These are phyloP conservation scores for Cyclotella choctawhatcheeana DNA, from an alignment of 108 stramenopile species.

Conservation along the genomic window DNA sequence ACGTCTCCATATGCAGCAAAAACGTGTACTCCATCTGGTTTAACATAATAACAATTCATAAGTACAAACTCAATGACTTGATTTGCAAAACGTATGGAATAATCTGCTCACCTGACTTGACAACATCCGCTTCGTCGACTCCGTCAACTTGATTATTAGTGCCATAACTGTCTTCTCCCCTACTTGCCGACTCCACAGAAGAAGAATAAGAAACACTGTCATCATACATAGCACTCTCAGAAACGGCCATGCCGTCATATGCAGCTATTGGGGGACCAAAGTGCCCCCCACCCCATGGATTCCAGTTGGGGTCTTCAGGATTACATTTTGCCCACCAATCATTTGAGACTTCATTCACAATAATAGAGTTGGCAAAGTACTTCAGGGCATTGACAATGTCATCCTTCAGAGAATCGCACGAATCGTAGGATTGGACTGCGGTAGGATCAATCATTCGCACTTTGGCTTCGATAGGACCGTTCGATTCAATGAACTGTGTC, in stretches of 20 bases:
- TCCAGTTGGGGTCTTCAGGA: constrained; percentile 29
- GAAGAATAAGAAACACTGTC: background rate
- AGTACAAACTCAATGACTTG: background rate
- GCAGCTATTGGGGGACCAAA: constrained; percentile 4
- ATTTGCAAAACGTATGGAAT: background rate
- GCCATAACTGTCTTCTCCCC: constrained; percentile 45
- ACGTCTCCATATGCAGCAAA: constrained; percentile 44
- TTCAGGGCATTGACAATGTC: constrained; percentile 52
- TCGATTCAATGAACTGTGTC: constrained; percentile 24
- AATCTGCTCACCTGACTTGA: constrained; percentile 38
- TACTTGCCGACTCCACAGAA: background rate
- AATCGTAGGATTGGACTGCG: constrained; percentile 36
- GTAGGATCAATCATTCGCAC: constrained; percentile 43
- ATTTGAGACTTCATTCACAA: constrained; percentile 18
- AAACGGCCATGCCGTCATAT: background rate
- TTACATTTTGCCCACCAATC: constrained; percentile 31
- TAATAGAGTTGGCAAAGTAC: constrained; percentile 46
- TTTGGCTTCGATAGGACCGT: constrained; percentile 40
- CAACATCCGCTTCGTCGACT: constrained; percentile 57
- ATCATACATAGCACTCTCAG: background rate
- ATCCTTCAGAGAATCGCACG: constrained; percentile 45
- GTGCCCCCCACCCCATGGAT: constrained; percentile 21
- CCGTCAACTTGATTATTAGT: constrained; percentile 60
- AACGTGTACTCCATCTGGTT: constrained; percentile 19
- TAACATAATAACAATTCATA: background rate